Evolutionary conservation across 805 yeast species (phyloP), one percentile per base, ranked within the genome.

Genomic region (Teunomyces funiuensis): DNA sequence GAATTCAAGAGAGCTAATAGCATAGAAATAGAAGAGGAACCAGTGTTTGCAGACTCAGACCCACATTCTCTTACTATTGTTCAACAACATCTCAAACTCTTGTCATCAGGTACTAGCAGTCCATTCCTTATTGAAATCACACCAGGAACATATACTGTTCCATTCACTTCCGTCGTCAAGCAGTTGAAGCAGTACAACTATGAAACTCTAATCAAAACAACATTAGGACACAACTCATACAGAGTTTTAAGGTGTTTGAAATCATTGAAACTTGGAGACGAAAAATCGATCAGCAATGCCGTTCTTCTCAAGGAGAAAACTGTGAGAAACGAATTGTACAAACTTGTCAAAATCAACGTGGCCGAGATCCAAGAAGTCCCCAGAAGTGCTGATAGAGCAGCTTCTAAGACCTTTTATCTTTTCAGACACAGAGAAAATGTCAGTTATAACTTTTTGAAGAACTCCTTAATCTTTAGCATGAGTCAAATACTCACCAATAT

Each of bases 321-420:
- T 27, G 85, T 89, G 6, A 74, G 97, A 42, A 80, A 82, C 28
- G 80, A 84, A 33, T 66, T 89, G 33, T 77, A 84, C 34, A 76
- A 78, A 25, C 66, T 93, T 40, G 76, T 86, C 19, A 77, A 76
- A 40, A 73, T 80, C 49, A 88, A 90, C 46, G 76, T 86, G 14
- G 68, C 90, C 14, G 96, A 91, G 57, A 75, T 90, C 27, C 98
- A 91, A 63, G 99, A 93, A 65, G 85, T 93, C 20, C 97, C 98
- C 9, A 79, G 91, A 54, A 84, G 96, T 6, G 83, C 81, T 17
- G 98, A 93, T 60, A 76, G 98, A 51, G 90, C 95, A 2, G 96
- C 97, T 0, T 81, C 87, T 29, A 80, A 96, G 51, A 84, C 97
- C 1, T 84, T 86, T 20, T 93, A 80, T 58, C 73, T 90, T 25